Evolutionary conservation across 2,329 filamentous ascomycete species (phyloP).

Genomic region (Xylariaceae sp.): DNA sequence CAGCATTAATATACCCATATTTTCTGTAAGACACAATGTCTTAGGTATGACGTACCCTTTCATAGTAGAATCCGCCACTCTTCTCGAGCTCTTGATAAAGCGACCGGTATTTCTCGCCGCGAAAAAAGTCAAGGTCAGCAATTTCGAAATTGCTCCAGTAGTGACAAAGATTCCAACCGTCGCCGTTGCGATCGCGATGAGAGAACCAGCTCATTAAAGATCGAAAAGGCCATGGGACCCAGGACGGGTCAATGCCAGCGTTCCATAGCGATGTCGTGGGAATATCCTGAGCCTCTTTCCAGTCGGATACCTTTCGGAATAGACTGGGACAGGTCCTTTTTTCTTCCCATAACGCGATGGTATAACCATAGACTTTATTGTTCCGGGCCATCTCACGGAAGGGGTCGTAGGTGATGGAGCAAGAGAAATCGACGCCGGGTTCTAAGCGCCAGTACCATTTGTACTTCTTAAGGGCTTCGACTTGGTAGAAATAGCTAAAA

Average conservation of each 20-base stretch:
- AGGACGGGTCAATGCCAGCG: slow-evolving; percentile 36
- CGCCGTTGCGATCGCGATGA: slow-evolving; percentile 37
- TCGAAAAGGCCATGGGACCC: slow-evolving; percentile 40
- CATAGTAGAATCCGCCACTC: slow-evolving; percentile 41
- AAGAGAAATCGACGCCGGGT: slow-evolving; percentile 42
- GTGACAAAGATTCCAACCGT: slow-evolving; percentile 42
- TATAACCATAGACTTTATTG: slow-evolving; percentile 42
- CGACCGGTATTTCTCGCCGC: slow-evolving; percentile 37
- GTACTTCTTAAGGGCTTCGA: slow-evolving; percentile 39
- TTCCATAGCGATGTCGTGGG: slow-evolving; percentile 38
- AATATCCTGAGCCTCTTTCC: slow-evolving; percentile 37
- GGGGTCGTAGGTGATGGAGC: slow-evolving; percentile 44
- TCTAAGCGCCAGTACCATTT: slow-evolving; percentile 47
- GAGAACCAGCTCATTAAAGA: slow-evolving; percentile 33
- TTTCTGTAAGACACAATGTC: not conserved
- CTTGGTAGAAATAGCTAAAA: slow-evolving; percentile 39
- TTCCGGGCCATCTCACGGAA: slow-evolving; percentile 42
- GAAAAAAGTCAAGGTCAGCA: slow-evolving; percentile 42
- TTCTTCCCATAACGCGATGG: slow-evolving; percentile 41
- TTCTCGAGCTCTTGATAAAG: slow-evolving; percentile 38
- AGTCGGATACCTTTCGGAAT: slow-evolving; percentile 40
- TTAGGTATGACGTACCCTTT: slow-evolving; percentile 31
- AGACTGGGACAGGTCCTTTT: slow-evolving; percentile 39
- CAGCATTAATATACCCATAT: not conserved
- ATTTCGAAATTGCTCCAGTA: slow-evolving; percentile 49